Percentiles rank a stretch among this genome's conserved stretches.
Conservation (phyloP, 768 basidiomycete genomes). For the Suillus subluteus region DNA sequence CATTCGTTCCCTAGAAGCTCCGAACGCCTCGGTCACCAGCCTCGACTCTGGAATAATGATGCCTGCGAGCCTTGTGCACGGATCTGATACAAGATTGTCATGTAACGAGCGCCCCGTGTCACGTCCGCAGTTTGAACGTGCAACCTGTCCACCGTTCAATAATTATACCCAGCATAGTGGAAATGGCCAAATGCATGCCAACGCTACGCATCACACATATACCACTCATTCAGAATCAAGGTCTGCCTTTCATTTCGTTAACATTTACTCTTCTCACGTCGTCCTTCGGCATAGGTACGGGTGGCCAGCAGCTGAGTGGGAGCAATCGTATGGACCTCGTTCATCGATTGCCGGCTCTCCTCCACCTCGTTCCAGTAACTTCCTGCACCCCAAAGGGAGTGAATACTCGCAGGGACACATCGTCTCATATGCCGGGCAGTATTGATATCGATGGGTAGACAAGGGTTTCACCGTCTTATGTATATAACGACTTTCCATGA, state of each 20-base stretch:
- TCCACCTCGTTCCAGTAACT: slow-evolving; percentile 11
- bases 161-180: slow-evolving; percentile 3
- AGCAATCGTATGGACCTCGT: slow-evolving; percentile 17
- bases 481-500: slow-evolving; percentile 14
- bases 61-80: slow-evolving; percentile 11
- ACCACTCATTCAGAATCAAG: slow-evolving; percentile 13
- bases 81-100: slow-evolving; percentile 12
- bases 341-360: not conserved
- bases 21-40: slow-evolving; percentile 17
- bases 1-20: slow-evolving; percentile 15
- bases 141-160: not conserved
- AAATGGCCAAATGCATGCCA: slow-evolving; percentile 1
- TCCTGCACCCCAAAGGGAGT: slow-evolving; percentile 12
- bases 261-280: not conserved
- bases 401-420: slow-evolving; percentile 14
- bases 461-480: slow-evolving; percentile 3
- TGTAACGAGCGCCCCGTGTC: slow-evolving; percentile 6
- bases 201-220: not conserved
- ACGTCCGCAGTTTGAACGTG: slow-evolving; percentile 9
- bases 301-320: slow-evolving; percentile 24
- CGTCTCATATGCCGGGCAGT: slow-evolving; percentile 18
- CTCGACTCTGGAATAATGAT: slow-evolving; percentile 18
- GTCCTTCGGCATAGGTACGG: slow-evolving; percentile 14
- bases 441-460: slow-evolving; percentile 16
- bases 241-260: slow-evolving; percentile 11